Evolutionary conservation across 2,329 filamentous ascomycete genomes (phyloP), one percentile per base, ranked within the genome.

Genomic region (Erysiphe pulchra): DNA sequence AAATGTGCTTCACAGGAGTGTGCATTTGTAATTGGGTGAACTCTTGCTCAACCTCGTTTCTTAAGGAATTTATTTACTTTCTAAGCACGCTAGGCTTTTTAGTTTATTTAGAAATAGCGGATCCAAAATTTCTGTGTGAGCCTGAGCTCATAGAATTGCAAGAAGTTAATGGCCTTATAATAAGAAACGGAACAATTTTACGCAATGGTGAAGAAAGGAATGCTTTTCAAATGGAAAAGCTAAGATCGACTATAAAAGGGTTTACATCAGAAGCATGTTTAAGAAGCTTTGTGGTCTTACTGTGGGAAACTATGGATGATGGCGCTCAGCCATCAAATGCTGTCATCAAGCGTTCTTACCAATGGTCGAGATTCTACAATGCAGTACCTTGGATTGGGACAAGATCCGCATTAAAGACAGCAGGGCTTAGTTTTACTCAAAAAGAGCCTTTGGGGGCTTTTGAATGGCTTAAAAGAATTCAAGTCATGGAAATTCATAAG

Each of bases 111-210:
- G 55, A 58, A 46, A 45, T 49, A 20, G 47, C 47, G 14, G 42
- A 47, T 17, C 55, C 56, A n/a, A 40, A 50, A 11, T 58, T 56
- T 45, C 42, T 58, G 6, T 42, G n/a, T 7, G 50, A 53, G 17
- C 47, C 48, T 10, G 46, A 44, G 40, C 38, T 53, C 31, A 46
- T 47, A 44, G 48, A 53, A 46, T 45, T 56, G 14, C 33, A 51
- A 11, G 49, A 52, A 40, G 38, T 64, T 16, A 53, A 55, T 2
- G 64, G 65, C 4, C 45, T 65, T 33, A 59, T 66, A 38, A 58
- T 64, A 43, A 58, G 62, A 41, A 66, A 65, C 50, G 64, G 61
- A 1, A 62, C 59, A 16, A 66, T 66, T 30, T 56, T 63, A 3
- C 52, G 53, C 6, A 59, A 61, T 44, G 65, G 65, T 6, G 54